Conservation (phyloP, 371 early-diverging fungal species). For the Rhizopus stolonifer region DNA sequence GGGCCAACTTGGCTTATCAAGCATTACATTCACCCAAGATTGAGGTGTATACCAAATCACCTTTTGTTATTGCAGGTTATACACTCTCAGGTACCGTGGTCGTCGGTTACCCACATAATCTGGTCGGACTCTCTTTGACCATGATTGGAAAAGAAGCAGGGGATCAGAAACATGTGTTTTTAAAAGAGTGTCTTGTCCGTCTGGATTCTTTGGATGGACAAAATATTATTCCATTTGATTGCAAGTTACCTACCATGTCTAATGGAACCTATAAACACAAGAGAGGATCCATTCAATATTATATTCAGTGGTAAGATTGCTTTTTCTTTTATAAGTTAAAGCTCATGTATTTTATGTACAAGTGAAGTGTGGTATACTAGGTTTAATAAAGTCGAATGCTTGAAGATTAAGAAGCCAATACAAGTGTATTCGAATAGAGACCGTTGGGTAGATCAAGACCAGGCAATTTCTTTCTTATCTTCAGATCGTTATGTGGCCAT, state of each 20-base stretch:
- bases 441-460: not conserved
- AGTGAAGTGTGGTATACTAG: slow-evolving; percentile 1
- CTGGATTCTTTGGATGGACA: slow-evolving; percentile 70
- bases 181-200: slow-evolving; percentile 90
- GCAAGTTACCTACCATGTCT: slow-evolving; percentile 2
- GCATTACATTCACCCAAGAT: not conserved
- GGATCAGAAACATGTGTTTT: not conserved
- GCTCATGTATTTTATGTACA: not conserved
- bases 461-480: slow-evolving; percentile 1
- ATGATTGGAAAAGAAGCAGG: not conserved
- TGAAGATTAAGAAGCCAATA: not conserved
- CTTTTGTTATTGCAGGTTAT: slow-evolving; percentile 34
- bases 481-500: slow-evolving; percentile 11
- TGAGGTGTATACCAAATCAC: slow-evolving; percentile 32
- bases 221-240: not conserved
- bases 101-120: not conserved
- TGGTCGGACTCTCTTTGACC: not conserved
- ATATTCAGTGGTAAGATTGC: slow-evolving; percentile 23
- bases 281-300: slow-evolving; percentile 29
- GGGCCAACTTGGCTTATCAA: not conserved
- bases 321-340: not conserved
- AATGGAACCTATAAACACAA: slow-evolving; percentile 27
- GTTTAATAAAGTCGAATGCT: slow-evolving; percentile 1
- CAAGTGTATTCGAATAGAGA: not conserved
- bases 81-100: slow-evolving; percentile 27